A percentile compares a stretch with the other conserved stretches of the same genome.
phyloP scores from a whole-genome alignment of 345 rosid species.

The Camelina hispida region DNA sequence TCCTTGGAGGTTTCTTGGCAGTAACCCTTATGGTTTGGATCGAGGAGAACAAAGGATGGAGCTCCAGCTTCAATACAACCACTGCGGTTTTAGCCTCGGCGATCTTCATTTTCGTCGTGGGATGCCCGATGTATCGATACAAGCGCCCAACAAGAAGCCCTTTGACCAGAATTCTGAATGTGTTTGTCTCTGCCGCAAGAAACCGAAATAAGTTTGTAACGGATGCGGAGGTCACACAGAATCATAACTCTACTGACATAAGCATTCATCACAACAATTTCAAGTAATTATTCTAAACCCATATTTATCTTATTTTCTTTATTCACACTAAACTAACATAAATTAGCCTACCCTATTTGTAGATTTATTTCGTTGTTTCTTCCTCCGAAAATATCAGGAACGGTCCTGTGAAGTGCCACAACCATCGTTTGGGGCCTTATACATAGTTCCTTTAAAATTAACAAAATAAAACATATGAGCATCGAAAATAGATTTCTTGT shows the following conservation, averaged over 20 bases:
- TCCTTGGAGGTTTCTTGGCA: constrained; percentile 55
- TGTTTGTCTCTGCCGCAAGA: constrained; percentile 51
- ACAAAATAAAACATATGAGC: neutral
- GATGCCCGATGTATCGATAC: constrained; percentile 53
- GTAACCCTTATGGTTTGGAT: constrained; percentile 69
- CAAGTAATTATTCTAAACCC: constrained; percentile 43
- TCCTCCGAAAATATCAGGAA: neutral
- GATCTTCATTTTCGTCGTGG: constrained; percentile 49
- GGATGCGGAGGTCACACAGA: constrained; percentile 21
- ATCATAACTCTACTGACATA: constrained; percentile 29
- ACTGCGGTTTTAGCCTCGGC: constrained; percentile 34
- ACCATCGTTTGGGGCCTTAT: neutral
- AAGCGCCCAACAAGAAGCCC: constrained; percentile 61
- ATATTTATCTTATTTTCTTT: neutral
- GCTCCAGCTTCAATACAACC: constrained; percentile 49
- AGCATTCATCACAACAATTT: constrained; percentile 44
- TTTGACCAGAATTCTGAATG: constrained; percentile 50
- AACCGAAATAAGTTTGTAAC: constrained; percentile 47
- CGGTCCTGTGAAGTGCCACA: neutral
- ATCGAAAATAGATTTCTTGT: no score
- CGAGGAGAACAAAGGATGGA: constrained; percentile 66
- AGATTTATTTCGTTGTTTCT: no score
- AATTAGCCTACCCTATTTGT: no score
- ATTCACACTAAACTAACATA: neutral
- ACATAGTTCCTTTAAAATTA: neutral